Percentiles rank a stretch among this genome's conserved stretches.
Evolutionary conservation across 2,329 filamentous ascomycete species (phyloP).

Genomic region (Gnomoniopsis sp.): DNA sequence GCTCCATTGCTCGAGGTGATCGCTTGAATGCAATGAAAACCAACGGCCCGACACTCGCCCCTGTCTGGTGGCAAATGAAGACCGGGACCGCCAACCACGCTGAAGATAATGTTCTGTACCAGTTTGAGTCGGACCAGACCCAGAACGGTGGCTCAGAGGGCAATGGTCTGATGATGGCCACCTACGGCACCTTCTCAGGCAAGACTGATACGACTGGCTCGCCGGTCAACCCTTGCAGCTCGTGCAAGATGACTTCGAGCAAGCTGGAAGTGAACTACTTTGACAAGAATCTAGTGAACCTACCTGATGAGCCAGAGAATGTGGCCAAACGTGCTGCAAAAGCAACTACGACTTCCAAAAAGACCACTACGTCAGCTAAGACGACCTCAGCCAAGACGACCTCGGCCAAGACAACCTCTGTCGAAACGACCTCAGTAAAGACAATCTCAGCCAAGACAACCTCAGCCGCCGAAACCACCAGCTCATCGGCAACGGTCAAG

Average conservation of each 20-base stretch:
- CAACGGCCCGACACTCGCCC: background rate
- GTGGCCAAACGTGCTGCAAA: background rate
- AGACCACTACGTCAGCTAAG: background rate
- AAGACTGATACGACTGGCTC: background rate
- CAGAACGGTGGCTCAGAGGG: background rate
- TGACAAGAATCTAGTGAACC: background rate
- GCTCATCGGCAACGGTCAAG: background rate
- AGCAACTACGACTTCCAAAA: background rate
- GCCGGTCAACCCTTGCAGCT: background rate
- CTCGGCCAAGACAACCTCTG: background rate
- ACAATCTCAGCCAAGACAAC: background rate
- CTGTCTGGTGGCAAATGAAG: background rate
- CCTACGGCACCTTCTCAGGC: background rate
- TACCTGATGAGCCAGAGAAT: background rate
- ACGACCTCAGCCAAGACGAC: background rate
- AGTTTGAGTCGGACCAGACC: background rate
- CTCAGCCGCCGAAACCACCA: background rate
- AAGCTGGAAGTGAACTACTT: background rate
- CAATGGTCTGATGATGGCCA: background rate
- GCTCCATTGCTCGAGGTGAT: background rate
- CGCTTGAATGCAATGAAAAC: background rate
- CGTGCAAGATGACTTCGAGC: background rate
- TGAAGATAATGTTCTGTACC: background rate
- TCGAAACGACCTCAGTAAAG: background rate
- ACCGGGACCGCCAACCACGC: background rate